Conservation (phyloP, 108 stramenopile genomes). For the Cyclotella atomus region DNA sequence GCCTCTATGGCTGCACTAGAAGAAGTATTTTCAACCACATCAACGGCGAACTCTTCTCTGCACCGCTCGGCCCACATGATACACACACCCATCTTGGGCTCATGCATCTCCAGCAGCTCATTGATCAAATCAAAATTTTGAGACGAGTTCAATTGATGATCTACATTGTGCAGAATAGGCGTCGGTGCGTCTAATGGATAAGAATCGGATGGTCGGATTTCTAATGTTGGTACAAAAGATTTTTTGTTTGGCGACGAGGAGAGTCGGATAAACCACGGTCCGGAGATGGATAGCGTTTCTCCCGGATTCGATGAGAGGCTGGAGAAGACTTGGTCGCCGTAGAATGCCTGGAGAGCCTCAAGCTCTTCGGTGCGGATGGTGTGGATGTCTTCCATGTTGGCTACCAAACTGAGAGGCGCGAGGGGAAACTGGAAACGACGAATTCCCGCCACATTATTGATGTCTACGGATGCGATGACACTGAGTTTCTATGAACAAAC, state of each 20-base stretch:
- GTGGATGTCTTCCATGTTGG: conserved; percentile 22
- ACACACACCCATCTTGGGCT: conserved; percentile 22
- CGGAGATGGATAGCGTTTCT: conserved; percentile 1
- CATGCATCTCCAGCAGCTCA: conserved; percentile 24
- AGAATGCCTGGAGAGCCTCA: conserved; percentile 51
- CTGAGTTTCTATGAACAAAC: too few species aligned
- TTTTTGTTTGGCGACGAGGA: not conserved
- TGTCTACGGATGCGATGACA: too few species aligned
- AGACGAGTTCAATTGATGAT: not conserved
- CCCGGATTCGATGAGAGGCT: not conserved
- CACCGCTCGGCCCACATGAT: conserved; percentile 38
- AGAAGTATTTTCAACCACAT: not conserved
- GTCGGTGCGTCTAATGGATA: conserved; percentile 16
- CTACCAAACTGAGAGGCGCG: too few species aligned
- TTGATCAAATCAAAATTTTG: conserved; percentile 7
- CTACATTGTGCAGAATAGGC: conserved; percentile 22
- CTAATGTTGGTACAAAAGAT: conserved; percentile 14
- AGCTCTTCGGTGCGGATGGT: conserved; percentile 39
- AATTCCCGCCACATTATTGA: too few species aligned
- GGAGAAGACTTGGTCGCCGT: conserved; percentile 38
- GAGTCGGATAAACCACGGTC: conserved; percentile 31
- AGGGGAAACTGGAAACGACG: too few species aligned
- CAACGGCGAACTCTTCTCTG: conserved; percentile 22
- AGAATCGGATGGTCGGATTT: conserved; percentile 13
- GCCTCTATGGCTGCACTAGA: not conserved